Base-by-base conservation (phyloP, 352 stramenopile genomes). In the Halophytophthora polymorphica region DNA sequence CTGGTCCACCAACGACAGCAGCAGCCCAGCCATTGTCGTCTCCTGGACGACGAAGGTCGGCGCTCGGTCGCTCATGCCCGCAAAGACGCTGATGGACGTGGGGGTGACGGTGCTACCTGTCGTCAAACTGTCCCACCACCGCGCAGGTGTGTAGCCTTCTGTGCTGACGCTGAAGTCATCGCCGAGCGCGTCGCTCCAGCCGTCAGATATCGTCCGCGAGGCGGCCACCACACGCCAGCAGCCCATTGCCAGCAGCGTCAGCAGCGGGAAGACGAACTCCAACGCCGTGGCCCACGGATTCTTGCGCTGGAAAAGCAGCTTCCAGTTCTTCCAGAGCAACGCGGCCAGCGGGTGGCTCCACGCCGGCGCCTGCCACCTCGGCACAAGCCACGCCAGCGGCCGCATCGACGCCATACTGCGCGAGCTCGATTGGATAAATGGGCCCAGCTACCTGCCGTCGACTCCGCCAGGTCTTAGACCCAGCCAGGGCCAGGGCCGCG, bases 21-120 rank as follows among this genome's bases (percentile, higher is more conserved):
- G 46, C 13, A 88, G 59, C 0, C 77, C 75, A 4, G 77, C 70
- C 31, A 90, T 64, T 5, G 71, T 84, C 6, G 77, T 81, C 65
- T 90, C 80, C 2, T 66, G 75, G 2, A 77, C 63, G 14, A 63
- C 67, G 44, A 79, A 77, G 47, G 38, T 46, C 2, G 55, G 39
- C 22, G 2, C 3, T 3, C 15, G 33, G 33, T 38, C 33, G 15
- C 33, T 38, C 33, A 38, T 10, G 33, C 33, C 33, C 2, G 13
- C 15, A n/a, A 38, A 38, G 13, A 38, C 11, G 33, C 15, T 38
- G 3, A n/a, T 38, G 15, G 11, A 14, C 11, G 15, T 10, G 33
- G 33, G 11, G 13, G 2, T 38, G 33, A 10, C 5, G 13, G 11
- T 38, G 33, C 33, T 38, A 10, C 33, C 15, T 10, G 33, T 6